Evolutionary conservation across 1,284 basidiomycete genomes (phyloP).

Genomic region (Thecaphora thlaspeos): DNA sequence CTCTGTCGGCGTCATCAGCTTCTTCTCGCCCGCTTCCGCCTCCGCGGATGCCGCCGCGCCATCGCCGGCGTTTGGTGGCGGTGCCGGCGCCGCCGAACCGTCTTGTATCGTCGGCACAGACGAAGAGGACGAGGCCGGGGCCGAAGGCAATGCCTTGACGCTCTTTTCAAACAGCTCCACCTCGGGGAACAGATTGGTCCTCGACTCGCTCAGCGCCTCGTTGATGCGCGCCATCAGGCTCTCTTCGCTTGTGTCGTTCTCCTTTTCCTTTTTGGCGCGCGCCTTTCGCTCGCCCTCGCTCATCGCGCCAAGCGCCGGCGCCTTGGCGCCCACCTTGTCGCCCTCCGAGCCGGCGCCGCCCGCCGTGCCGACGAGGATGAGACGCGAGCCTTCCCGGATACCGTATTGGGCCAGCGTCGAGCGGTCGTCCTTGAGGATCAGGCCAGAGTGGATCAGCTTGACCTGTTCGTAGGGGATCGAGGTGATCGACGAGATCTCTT

Average conservation of each 20-base stretch:
- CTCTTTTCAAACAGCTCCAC: conserved; percentile 38
- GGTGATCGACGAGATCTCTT: conserved; percentile 44
- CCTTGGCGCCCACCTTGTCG: conserved; percentile 31
- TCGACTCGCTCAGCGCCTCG: conserved; percentile 22
- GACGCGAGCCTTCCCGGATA: conserved; percentile 39
- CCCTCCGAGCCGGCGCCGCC: conserved; percentile 21
- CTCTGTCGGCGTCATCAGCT: conserved; percentile 1
- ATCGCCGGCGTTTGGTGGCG: too few relatives aligned
- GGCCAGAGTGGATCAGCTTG: conserved; percentile 45
- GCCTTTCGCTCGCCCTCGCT: conserved; percentile 32
- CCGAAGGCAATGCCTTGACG: conserved; percentile 6
- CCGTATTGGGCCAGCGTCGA: conserved; percentile 42
- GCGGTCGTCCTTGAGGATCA: conserved; percentile 50
- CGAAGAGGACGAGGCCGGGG: too few relatives aligned
- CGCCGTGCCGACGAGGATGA: conserved; percentile 41
- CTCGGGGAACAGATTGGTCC: conserved; percentile 43
- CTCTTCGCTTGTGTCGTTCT: conserved; percentile 30
- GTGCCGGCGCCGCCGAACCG: not conserved
- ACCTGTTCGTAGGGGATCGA: conserved; percentile 41
- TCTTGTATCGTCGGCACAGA: too few relatives aligned
- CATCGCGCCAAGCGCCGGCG: conserved; percentile 8
- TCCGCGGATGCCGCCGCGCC: not conserved
- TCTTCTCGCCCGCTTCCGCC: not conserved
- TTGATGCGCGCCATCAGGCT: conserved; percentile 41
- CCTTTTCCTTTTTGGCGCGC: conserved; percentile 23